phyloP scores from a whole-genome alignment of 306 rosid species.

The Prunus mira region DNA sequence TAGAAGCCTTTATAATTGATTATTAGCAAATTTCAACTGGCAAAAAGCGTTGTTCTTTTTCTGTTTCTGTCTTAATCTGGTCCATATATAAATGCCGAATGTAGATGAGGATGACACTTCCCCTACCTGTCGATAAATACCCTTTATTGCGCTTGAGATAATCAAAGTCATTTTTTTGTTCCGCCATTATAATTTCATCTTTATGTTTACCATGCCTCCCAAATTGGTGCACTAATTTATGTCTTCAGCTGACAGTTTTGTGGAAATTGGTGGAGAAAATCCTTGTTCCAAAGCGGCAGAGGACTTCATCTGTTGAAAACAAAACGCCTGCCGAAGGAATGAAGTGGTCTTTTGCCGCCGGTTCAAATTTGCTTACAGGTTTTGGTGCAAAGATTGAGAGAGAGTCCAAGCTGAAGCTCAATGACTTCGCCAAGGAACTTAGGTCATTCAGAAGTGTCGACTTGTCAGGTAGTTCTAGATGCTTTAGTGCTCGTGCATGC shows the following conservation, averaged over 20 bases:
- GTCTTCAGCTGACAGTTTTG: constrained; percentile 87
- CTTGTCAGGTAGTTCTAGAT: constrained; percentile 71
- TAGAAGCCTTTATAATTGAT: neutral
- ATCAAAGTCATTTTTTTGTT: neutral
- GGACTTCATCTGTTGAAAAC: constrained; percentile 42
- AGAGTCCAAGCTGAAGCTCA: constrained; percentile 82
- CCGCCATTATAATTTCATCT: neutral
- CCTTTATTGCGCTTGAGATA: neutral
- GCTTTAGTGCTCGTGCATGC: neutral
- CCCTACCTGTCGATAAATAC: neutral
- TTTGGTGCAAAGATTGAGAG: constrained; percentile 74
- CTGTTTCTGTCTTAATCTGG: neutral
- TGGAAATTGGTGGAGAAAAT: constrained; percentile 92
- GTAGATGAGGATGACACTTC: neutral
- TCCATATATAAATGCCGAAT: neutral
- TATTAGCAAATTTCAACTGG: neutral
- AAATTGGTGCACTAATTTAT: constrained; percentile 51
- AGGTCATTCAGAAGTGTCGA: constrained; percentile 77
- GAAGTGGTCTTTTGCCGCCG: constrained; percentile 76
- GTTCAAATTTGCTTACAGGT: constrained; percentile 74
- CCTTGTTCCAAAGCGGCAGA: constrained; percentile 50
- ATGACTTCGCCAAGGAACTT: constrained; percentile 84
- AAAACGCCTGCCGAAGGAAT: constrained; percentile 56
- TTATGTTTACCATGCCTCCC: constrained; percentile 21
- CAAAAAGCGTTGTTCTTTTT: neutral